Evolutionary conservation across 1,284 basidiomycete genomes (phyloP), one percentile per base, ranked within the genome.

Genomic region (Naganishia albida): DNA sequence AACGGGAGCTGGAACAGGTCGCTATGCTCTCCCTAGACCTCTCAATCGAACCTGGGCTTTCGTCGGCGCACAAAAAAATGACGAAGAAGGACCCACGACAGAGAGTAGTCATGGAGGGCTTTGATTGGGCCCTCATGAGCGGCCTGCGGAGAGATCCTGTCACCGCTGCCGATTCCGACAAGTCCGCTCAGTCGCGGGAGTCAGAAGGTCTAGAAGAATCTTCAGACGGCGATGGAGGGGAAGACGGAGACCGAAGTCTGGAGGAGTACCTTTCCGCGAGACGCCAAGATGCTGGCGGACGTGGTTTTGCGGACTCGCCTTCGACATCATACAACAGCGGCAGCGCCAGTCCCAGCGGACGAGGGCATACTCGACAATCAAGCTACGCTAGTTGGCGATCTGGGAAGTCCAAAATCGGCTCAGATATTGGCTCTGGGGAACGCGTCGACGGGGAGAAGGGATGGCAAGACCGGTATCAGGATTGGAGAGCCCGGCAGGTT

Each of bases 401-500:
- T 7, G 18, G 26, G 20, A 46, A 43, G 16, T 15, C 28, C 7
- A 40, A 13, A 16, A 20, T n/a, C 34, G 28, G 44, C 15, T 13
- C 23, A 6, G 40, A 48, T 15, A 20, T 20, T 23, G 43, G 43
- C 25, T 25, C 23, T n/a, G 60, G 34, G 18, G 53, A 55, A n/a
- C n/a, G n/a, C 12, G 23, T 49, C 0, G 56, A 49, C 16, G 18
- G 34, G 23, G 46, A 50, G 38, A 57, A 43, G 50, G 63, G 63
- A 7, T 57, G 54, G 54, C 57, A 42, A 34, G 40, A 62, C 10
- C 39, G 52, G 50, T 60, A 53, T 42, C 40, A 56, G 8, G 57
- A 62, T 18, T 65, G 64, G 64, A 65, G 54, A 26, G 43, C 49
- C 10, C 46, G 42, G 34, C 64, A 60, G 64, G 64, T 65, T 15